Evolutionary conservation across 169 alveolate species (phyloP).

Genomic region (Plasmodium sp.): DNA sequence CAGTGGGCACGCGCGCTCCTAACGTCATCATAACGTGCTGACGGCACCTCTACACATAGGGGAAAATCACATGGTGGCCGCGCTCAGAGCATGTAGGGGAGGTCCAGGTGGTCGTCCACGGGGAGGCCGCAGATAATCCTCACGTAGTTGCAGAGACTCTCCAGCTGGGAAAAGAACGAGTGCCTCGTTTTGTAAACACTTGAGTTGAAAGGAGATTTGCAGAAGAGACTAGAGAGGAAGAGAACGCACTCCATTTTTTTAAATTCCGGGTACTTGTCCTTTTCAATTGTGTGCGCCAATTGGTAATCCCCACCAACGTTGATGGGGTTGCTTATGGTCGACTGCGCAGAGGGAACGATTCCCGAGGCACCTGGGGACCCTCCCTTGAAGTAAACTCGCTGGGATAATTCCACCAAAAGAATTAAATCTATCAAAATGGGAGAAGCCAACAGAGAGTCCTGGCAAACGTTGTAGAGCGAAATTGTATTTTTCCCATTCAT

Average conservation of each 20-base stretch:
- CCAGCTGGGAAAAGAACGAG: conserved; percentile 62
- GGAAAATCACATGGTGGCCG: background rate
- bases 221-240: conserved; percentile 40
- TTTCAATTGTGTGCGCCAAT: conserved; percentile 4
- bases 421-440: conserved; percentile 91
- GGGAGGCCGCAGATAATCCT: conserved; percentile 43
- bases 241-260: conserved; percentile 37
- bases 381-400: conserved; percentile 32
- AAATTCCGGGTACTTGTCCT: background rate
- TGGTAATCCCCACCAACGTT: conserved; percentile 31
- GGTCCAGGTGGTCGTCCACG: conserved; percentile 59
- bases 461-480: conserved; percentile 91
- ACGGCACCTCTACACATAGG: background rate
- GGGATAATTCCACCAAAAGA: conserved; percentile 86
- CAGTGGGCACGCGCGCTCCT: background rate
- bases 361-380: background rate
- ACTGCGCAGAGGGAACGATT: background rate
- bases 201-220: conserved; percentile 67
- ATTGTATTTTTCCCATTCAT: conserved; percentile 91
- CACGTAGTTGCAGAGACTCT: conserved; percentile 38
- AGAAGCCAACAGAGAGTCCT: conserved; percentile 93
- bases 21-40: background rate
- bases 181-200: conserved; percentile 66
- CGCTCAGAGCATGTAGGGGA: conserved; percentile 39
- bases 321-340: background rate